These are phyloP conservation scores for Sicyos edulis DNA, from an alignment of 306 rosid species.

Conservation along the genomic window DNA sequence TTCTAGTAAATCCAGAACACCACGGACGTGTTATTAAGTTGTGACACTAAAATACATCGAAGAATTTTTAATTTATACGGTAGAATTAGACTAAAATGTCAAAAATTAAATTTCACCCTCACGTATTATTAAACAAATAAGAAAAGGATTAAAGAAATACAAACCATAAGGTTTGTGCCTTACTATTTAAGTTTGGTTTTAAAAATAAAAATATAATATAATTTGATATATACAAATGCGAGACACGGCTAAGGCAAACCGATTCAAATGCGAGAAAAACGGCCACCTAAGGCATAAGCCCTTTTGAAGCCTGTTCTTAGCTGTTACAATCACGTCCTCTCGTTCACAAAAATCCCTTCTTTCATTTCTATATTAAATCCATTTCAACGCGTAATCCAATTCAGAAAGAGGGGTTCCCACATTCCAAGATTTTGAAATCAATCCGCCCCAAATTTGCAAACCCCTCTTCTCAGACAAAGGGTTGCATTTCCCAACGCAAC, in stretches of 20 bases:
- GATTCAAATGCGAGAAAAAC: neutral
- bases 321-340: conserved; percentile 21
- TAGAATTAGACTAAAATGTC: too few species aligned
- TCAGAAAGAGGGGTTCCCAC: neutral
- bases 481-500: conserved; percentile 10
- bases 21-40: too few species aligned
- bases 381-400: neutral
- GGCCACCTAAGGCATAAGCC: neutral
- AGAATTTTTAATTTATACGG: too few species aligned
- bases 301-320: conserved; percentile 13
- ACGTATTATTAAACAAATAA: too few species aligned
- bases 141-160: too few species aligned
- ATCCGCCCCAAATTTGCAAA: neutral
- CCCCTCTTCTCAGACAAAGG: neutral
- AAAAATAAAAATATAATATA: neutral
- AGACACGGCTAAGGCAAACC: neutral
- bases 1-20: too few species aligned
- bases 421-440: neutral
- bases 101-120: too few species aligned
- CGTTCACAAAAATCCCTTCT: neutral
- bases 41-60: too few species aligned
- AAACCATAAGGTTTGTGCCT: too few species aligned
- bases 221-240: neutral
- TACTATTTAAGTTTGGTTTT: too few species aligned
- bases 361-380: neutral